Percentiles rank a stretch among this genome's conserved stretches.
Evolutionary conservation across 495 filamentous ascomycete species (phyloP).

Genomic region (Aspergillus sclerotioniger): DNA sequence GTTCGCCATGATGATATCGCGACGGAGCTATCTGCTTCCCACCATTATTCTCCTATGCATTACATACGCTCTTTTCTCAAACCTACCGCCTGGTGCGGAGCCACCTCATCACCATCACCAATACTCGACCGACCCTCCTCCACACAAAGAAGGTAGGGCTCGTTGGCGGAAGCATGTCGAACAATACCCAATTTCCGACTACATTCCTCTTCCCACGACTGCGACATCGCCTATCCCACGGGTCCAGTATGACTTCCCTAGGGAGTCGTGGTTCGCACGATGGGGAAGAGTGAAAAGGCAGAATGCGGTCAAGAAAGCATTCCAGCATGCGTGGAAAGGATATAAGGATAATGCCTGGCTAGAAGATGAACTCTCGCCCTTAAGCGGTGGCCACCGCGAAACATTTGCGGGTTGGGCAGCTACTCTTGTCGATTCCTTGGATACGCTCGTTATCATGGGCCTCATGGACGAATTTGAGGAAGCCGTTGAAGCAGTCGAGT

Average conservation of each 20-base stretch:
- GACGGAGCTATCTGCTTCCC: constrained; percentile 27
- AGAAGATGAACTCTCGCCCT: constrained; percentile 72
- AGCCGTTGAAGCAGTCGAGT: constrained; percentile 51
- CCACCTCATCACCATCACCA: constrained; percentile 14
- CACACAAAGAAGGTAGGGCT: constrained; percentile 18
- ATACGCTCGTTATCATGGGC: constrained; percentile 64
- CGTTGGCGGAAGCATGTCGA: constrained; percentile 46
- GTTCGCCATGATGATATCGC: constrained; percentile 25
- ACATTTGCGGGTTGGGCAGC: constrained; percentile 64
- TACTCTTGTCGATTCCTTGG: constrained; percentile 58
- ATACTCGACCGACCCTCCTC: constrained; percentile 1
- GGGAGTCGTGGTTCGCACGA: constrained; percentile 38
- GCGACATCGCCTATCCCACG: constrained; percentile 41
- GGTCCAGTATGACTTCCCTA: constrained; percentile 52
- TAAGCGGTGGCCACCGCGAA: constrained; percentile 51
- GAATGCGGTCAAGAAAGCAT: constrained; percentile 63
- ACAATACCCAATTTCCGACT: constrained; percentile 47
- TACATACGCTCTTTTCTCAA: constrained; percentile 33
- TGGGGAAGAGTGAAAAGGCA: constrained; percentile 43
- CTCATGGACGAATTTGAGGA: constrained; percentile 58
- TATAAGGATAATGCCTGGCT: constrained; percentile 78
- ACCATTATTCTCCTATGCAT: constrained; percentile 27
- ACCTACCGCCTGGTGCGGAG: constrained; percentile 30
- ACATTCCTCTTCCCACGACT: constrained; percentile 48
- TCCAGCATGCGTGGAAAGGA: constrained; percentile 69